Evolutionary conservation across 495 filamentous ascomycete genomes (phyloP).

Genomic region (Pyronema omphalodes): DNA sequence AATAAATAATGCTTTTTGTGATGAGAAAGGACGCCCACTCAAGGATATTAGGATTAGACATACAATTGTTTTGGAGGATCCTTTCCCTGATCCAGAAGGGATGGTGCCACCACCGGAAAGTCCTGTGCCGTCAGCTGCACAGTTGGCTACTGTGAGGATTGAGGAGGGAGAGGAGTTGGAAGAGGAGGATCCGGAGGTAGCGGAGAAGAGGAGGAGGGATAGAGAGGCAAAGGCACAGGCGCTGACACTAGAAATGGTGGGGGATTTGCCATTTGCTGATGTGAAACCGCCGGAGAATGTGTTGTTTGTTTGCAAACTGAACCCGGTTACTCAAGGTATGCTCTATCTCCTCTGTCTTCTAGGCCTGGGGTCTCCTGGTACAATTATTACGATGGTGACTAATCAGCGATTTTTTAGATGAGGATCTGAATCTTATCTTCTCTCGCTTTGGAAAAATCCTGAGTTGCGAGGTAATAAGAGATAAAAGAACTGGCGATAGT

Average conservation of each 20-base stretch:
- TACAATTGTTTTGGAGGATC: conserved; percentile 76
- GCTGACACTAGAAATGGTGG: conserved; percentile 91
- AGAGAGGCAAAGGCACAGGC: conserved; percentile 88
- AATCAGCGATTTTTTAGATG: conserved; percentile 34
- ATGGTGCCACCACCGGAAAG: conserved; percentile 58
- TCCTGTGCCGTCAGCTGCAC: conserved; percentile 64
- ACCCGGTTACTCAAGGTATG: conserved; percentile 73
- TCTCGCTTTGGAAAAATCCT: conserved; percentile 90
- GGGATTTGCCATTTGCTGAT: conserved; percentile 91
- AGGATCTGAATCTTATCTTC: conserved; percentile 89
- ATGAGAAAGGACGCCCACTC: conserved; percentile 64
- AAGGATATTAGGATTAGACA: conserved; percentile 88
- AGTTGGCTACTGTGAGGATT: conserved; percentile 79
- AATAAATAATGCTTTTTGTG: conserved; percentile 76
- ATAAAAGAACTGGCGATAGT: conserved; percentile 84
- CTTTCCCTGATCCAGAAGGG: conserved; percentile 59
- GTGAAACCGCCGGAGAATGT: conserved; percentile 96
- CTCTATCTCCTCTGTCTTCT: not conserved
- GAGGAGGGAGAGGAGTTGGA: conserved; percentile 60
- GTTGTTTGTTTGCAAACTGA: conserved; percentile 94
- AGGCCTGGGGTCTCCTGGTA: too few species aligned
- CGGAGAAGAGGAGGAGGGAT: conserved; percentile 67
- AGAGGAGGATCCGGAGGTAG: conserved; percentile 54
- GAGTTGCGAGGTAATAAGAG: conserved; percentile 90
- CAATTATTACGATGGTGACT: not conserved